phyloP scores from a whole-genome alignment of 2,329 filamentous ascomycete genomes.

The Lithohypha guttulata region DNA sequence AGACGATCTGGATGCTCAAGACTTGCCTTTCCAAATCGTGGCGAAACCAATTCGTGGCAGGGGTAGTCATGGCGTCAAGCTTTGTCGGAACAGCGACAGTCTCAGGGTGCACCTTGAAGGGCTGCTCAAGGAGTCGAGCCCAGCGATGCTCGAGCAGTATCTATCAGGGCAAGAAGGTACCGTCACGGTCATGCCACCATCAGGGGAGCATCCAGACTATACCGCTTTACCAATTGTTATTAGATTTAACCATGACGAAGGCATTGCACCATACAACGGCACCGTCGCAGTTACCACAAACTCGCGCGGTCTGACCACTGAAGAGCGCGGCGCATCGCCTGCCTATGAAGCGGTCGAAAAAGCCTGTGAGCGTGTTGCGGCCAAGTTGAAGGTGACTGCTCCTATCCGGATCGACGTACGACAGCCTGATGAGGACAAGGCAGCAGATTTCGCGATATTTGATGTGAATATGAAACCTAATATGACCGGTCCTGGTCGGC shows the following conservation, averaged over 20 bases:
- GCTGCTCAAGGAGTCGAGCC: conserved; percentile 29
- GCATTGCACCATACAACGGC: conserved; percentile 41
- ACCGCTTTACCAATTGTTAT: conserved; percentile 37
- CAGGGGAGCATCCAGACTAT: conserved; percentile 25
- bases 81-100: conserved; percentile 29
- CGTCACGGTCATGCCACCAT: conserved; percentile 43
- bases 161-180: conserved; percentile 41
- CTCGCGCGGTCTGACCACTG: conserved; percentile 30
- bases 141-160: conserved; percentile 40
- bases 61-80: conserved; percentile 41
- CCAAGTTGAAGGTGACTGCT: conserved; percentile 32
- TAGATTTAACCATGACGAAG: conserved; percentile 39
- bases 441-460: conserved; percentile 36
- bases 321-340: conserved; percentile 26
- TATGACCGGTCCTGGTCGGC: conserved; percentile 39
- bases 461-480: conserved; percentile 46
- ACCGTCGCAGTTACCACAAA: conserved; percentile 39
- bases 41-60: conserved; percentile 41
- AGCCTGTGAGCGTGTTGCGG: conserved; percentile 34
- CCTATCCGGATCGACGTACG: conserved; percentile 40
- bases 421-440: conserved; percentile 24
- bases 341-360: conserved; percentile 26
- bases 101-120: conserved; percentile 27
- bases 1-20: conserved; percentile 11
- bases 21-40: conserved; percentile 32